Evolutionary conservation across 371 early-diverging fungal species (phyloP), one percentile per base, ranked within the genome.

Genomic region (Rhizopus delemar): DNA sequence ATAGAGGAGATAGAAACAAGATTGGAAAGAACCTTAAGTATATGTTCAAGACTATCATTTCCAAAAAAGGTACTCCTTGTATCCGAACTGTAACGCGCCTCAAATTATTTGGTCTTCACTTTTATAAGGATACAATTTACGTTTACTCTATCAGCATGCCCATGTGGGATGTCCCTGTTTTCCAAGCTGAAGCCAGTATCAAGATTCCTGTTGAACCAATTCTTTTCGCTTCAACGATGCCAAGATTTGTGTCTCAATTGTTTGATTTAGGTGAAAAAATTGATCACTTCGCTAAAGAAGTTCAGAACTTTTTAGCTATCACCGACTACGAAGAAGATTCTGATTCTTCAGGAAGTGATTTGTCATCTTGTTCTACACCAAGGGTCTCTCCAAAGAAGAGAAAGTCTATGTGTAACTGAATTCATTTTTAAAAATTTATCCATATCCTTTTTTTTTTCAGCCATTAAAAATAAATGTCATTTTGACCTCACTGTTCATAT

Each of bases 1-100:
- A 35, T 45, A 57, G 53, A 41, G 58, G 55, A n/a, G 63, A 57
- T 16, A 2, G 41, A 54, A 57, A 63, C 16, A 57, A 63, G 41
- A 2, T 63, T 8, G 53, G 51, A 4, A 63, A 63, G n/a, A 63
- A 57, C 45, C 34, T 53, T 12, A 58, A 63, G 50, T 39, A 39
- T 54, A 11, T 63, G 11, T 46, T 62, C 28, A 53, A 62, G 31
- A 13, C 15, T 15, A 39, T 62, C 46, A 34, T 57, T 5, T 53
- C 57, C 1, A 53, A 33, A 34, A 57, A 57, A n/a, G 48, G 41
- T 16, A 3, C 38, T 4, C 39, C 53, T 1, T 53, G 53, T 39
- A 51, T 63, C 8, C 7, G 46, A 33, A 46, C 57, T 9, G n/a
- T 41, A 2, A 29, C 15, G 8, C 50, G 51, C 29, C 45, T 62